Evolutionary conservation across 1,139 yeast genomes (phyloP).

Genomic region (Yamadazyma oceani): DNA sequence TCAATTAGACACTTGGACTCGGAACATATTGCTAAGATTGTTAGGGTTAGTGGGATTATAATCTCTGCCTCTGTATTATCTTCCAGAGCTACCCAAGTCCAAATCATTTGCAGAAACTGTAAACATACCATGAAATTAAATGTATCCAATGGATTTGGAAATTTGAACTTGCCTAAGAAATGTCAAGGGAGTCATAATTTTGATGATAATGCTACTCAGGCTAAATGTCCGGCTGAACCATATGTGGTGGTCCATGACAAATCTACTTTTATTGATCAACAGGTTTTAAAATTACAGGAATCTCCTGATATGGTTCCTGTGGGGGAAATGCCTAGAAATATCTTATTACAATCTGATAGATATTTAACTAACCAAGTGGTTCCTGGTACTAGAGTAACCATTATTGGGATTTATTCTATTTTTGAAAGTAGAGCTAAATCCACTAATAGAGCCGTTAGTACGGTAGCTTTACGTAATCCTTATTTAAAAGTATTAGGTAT

Average conservation of each 20-base stretch:
- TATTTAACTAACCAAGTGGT: slow-evolving; percentile 86
- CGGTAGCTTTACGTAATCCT: slow-evolving; percentile 91
- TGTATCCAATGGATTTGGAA: slow-evolving; percentile 78
- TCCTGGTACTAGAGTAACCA: slow-evolving; percentile 93
- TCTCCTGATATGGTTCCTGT: slow-evolving; percentile 98
- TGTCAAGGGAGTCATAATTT: slow-evolving; percentile 66
- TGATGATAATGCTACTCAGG: slow-evolving; percentile 47
- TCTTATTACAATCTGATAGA: slow-evolving; percentile 84
- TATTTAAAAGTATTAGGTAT: slow-evolving; percentile 86
- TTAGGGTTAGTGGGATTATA: slow-evolving; percentile 88
- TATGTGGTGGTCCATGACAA: slow-evolving; percentile 92
- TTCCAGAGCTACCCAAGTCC: slow-evolving; percentile 84
- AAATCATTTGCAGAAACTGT: slow-evolving; percentile 85
- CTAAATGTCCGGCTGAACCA: slow-evolving; percentile 87
- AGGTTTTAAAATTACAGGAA: slow-evolving; percentile 88
- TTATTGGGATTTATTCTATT: slow-evolving; percentile 89
- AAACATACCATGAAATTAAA: slow-evolving; percentile 71
- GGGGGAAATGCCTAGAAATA: slow-evolving; percentile 98
- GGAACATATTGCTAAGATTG: slow-evolving; percentile 84
- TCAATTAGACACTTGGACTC: slow-evolving; percentile 84
- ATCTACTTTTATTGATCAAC: slow-evolving; percentile 91
- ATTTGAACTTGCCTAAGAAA: slow-evolving; percentile 67
- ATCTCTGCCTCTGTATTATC: slow-evolving; percentile 88
- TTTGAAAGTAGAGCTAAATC: slow-evolving; percentile 65
- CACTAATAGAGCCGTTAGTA: slow-evolving; percentile 27